These are phyloP conservation scores for Trebouxia sp. DNA, from an alignment of 139 green algal genomes.

Conservation along the genomic window DNA sequence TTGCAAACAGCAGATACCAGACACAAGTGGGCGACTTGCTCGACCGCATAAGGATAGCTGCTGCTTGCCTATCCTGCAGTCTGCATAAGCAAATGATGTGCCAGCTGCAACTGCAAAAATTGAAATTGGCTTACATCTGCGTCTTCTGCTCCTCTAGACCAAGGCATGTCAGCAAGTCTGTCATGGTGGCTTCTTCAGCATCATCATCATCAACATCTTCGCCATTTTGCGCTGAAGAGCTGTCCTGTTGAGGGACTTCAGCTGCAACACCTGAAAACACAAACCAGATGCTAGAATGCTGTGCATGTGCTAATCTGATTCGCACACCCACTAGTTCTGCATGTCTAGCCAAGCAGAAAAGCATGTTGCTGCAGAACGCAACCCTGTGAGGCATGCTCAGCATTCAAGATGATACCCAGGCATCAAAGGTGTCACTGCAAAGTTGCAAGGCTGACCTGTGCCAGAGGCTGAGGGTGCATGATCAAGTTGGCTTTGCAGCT, in stretches of 20 bases:
- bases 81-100: too few relatives aligned
- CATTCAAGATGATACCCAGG: neutral
- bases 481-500: conserved; percentile 21
- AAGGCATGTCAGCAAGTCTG: conserved; percentile 86
- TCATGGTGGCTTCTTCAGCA: conserved; percentile 54
- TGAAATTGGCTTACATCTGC: conserved; percentile 25
- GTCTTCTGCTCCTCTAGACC: conserved; percentile 70
- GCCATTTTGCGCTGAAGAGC: too few relatives aligned
- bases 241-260: too few relatives aligned
- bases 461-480: neutral
- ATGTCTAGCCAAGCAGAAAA: neutral
- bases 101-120: neutral
- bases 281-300: too few relatives aligned
- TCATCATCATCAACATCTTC: conserved; percentile 11
- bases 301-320: too few relatives aligned
- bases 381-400: neutral
- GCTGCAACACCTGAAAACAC: too few relatives aligned
- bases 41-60: too few relatives aligned
- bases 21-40: too few relatives aligned
- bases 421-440: neutral
- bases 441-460: neutral
- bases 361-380: neutral
- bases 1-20: conserved; percentile 20
- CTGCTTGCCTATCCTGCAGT: too few relatives aligned
- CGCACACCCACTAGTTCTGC: neutral